Evolutionary conservation across 257 asterid genomes (phyloP).

Genomic region (Perilla frutescens): DNA sequence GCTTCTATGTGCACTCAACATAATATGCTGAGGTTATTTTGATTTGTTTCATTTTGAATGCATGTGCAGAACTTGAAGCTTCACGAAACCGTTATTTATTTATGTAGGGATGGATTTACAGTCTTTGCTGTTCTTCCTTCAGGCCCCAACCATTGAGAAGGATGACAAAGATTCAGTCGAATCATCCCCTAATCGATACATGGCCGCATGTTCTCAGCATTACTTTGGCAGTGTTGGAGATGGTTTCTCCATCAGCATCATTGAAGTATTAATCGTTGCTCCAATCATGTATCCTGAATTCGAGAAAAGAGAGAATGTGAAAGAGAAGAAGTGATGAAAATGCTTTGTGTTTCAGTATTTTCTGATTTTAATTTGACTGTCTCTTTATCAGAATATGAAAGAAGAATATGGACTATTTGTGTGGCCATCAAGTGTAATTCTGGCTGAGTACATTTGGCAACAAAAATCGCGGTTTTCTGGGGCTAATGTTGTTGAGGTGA

Average conservation of each 20-base stretch:
- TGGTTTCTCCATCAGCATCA: slow-evolving; percentile 66
- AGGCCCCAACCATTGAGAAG: slow-evolving; percentile 34
- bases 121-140: slow-evolving; percentile 33
- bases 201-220: slow-evolving; percentile 67
- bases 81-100: neutral
- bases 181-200: slow-evolving; percentile 42
- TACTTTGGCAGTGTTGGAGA: slow-evolving; percentile 51
- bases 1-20: neutral
- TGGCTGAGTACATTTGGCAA: slow-evolving; percentile 98
- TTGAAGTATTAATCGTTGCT: slow-evolving; percentile 54
- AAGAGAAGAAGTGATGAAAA: neutral
- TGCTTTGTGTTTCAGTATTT: neutral
- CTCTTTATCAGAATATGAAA: slow-evolving; percentile 69
- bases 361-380: slow-evolving; percentile 22
- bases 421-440: slow-evolving; percentile 89
- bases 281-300: slow-evolving; percentile 5
- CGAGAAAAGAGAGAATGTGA: neutral
- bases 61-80: neutral
- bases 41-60: neutral
- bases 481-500: slow-evolving; percentile 82
- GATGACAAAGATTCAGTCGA: slow-evolving; percentile 30
- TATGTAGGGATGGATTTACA: slow-evolving; percentile 28
- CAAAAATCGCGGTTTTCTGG: slow-evolving; percentile 71
- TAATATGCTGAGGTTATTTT: neutral
- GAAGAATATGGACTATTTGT: slow-evolving; percentile 94